These are phyloP conservation scores for Oryza meridionalis DNA, from an alignment of 176 grass and related monocot genomes.

Conservation along the genomic window DNA sequence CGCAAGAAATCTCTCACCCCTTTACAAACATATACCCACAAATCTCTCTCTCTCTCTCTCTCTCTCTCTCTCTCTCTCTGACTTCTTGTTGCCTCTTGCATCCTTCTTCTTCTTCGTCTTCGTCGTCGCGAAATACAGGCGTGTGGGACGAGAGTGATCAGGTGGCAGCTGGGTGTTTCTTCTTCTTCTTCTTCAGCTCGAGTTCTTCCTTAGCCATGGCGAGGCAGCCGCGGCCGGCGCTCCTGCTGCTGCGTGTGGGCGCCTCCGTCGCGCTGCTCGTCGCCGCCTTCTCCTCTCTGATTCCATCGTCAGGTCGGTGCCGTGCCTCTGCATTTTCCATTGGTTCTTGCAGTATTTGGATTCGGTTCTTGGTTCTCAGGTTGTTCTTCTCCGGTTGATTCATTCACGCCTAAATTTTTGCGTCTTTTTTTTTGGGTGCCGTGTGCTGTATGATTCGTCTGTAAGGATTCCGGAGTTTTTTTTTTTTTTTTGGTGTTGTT, in stretches of 20 bases:
- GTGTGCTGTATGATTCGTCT: background rate
- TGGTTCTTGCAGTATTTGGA: background rate
- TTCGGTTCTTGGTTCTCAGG: background rate
- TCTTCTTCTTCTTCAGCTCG: background rate
- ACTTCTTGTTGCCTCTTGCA: background rate
- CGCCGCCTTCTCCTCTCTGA: constrained; percentile 12
- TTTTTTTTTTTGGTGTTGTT: background rate
- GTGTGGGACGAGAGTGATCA: constrained; percentile 13
- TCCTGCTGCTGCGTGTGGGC: background rate
- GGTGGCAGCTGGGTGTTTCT: background rate
- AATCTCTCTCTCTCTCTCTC: background rate
- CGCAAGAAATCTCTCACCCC: constrained; percentile 24
- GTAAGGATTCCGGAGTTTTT: background rate
- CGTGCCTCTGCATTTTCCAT: background rate
- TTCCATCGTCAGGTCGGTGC: constrained; percentile 33
- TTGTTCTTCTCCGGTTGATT: background rate
- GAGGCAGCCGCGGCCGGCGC: background rate
- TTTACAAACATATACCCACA: too few relatives aligned
- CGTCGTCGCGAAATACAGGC: background rate
- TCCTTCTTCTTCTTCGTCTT: background rate
- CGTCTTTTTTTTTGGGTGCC: background rate
- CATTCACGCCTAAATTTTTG: background rate
- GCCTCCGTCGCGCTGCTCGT: constrained; percentile 39
- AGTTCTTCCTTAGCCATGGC: constrained; percentile 36
- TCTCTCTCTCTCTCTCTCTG: background rate